phyloP scores from a whole-genome alignment of 768 basidiomycete genomes.

The Suillus americanus region DNA sequence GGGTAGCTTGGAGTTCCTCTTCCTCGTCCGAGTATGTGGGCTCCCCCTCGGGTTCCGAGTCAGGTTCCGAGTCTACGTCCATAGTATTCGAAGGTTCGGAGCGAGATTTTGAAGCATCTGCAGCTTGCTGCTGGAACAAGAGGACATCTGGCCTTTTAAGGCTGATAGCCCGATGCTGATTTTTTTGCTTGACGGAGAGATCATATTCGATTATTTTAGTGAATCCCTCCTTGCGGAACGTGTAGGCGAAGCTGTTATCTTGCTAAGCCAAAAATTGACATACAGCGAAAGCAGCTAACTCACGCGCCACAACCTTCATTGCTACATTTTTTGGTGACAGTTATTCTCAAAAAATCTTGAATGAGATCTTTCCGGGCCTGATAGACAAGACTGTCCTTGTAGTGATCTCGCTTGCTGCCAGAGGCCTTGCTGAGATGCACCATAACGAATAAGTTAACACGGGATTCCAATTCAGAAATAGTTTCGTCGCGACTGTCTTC shows the following conservation, averaged over 20 bases:
- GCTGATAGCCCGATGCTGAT: constrained; percentile 46
- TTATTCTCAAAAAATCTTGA: constrained; percentile 71
- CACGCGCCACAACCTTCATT: constrained; percentile 79
- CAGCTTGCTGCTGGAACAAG: constrained; percentile 38
- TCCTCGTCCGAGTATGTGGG: constrained; percentile 51
- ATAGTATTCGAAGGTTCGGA: constrained; percentile 29
- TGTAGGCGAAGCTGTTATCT: constrained; percentile 63
- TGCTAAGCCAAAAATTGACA: constrained; percentile 10
- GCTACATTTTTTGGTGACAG: constrained; percentile 71
- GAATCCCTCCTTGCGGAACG: constrained; percentile 91
- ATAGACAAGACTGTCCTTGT: constrained; percentile 88
- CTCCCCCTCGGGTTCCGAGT: constrained; percentile 48
- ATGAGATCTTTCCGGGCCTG: constrained; percentile 84
- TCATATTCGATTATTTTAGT: constrained; percentile 96
- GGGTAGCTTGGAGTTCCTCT: constrained; percentile 25
- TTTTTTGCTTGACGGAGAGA: constrained; percentile 77
- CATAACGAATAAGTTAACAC: constrained; percentile 66
- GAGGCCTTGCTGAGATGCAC: constrained; percentile 44
- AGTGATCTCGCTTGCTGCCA: constrained; percentile 70
- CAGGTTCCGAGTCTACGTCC: constrained; percentile 52
- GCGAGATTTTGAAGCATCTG: constrained; percentile 23
- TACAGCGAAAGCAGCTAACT: constrained; percentile 33
- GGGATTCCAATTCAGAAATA: constrained; percentile 55
- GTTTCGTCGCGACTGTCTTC: constrained; percentile 55
- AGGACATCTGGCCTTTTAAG: constrained; percentile 80